These are phyloP conservation scores for Stagonosporopsis chrysanthemi DNA, from an alignment of 2,329 filamentous ascomycete species.

Conservation along the genomic window DNA sequence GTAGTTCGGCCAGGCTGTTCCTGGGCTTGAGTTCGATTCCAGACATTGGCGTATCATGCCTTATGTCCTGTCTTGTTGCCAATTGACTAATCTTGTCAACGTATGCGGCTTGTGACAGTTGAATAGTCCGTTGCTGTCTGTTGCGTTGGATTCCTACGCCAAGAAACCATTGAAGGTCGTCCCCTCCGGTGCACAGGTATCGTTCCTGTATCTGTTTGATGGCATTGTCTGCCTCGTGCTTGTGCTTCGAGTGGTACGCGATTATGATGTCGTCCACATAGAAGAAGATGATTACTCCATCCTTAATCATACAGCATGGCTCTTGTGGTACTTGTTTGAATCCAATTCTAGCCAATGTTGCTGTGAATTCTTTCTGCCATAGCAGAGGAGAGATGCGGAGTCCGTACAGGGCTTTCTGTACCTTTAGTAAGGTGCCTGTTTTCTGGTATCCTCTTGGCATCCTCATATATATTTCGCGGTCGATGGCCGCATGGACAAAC, in stretches of 20 bases:
- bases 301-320: constrained; percentile 16
- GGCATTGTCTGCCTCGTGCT: background rate
- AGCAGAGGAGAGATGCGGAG: constrained; percentile 13
- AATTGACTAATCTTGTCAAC: background rate
- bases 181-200: constrained; percentile 3
- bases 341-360: background rate
- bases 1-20: background rate
- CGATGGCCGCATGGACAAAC: constrained; percentile 7
- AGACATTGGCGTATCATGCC: background rate
- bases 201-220: constrained; percentile 1
- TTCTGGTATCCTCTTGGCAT: background rate
- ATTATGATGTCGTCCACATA: constrained; percentile 19
- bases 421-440: background rate
- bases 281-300: constrained; percentile 12
- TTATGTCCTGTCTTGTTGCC: background rate
- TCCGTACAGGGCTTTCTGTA: constrained; percentile 14
- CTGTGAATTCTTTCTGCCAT: constrained; percentile 6
- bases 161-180: constrained; percentile 21
- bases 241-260: background rate
- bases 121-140: background rate
- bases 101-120: background rate
- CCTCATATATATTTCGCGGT: constrained; percentile 12
- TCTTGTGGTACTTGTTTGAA: constrained; percentile 13
- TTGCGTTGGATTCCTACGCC: background rate
- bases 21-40: background rate